Evolutionary conservation across 2,329 filamentous ascomycete genomes (phyloP).

Genomic region (Fusarium cyanostomum): DNA sequence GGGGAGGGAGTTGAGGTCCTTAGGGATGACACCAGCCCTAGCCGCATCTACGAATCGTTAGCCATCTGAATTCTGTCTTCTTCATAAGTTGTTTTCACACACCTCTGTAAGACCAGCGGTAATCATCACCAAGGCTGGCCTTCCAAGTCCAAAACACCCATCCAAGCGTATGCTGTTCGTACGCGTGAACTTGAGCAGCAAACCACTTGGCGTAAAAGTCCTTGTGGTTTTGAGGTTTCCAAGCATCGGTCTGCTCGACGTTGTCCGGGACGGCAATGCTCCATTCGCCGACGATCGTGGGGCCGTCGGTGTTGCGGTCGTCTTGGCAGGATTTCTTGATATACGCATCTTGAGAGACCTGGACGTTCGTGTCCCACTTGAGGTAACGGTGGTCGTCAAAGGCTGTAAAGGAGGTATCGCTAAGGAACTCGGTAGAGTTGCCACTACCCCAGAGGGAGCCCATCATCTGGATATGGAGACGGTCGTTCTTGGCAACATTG

Average conservation of each 20-base stretch:
- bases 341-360: constrained; percentile 53
- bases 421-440: constrained; percentile 58
- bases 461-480: constrained; percentile 62
- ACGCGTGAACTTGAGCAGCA: constrained; percentile 37
- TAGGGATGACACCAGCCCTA: constrained; percentile 36
- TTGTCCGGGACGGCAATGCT: constrained; percentile 60
- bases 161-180: constrained; percentile 35
- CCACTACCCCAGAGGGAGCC: constrained; percentile 65
- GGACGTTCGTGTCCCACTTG: constrained; percentile 56
- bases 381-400: constrained; percentile 70
- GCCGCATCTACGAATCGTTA: constrained; percentile 29
- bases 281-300: constrained; percentile 67
- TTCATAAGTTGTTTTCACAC: not conserved
- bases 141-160: constrained; percentile 44
- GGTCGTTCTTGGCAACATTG: constrained; percentile 51
- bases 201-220: constrained; percentile 42
- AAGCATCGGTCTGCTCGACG: constrained; percentile 54
- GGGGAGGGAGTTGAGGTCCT: constrained; percentile 24
- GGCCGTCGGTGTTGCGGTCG: constrained; percentile 53
- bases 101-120: constrained; percentile 42
- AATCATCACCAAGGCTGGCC: constrained; percentile 36
- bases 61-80: not conserved
- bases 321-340: constrained; percentile 60
- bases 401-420: constrained; percentile 54
- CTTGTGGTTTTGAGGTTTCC: constrained; percentile 34